These are phyloP conservation scores for Aureobasidium sp. DNA, from an alignment of 2,329 filamentous ascomycete genomes.

Conservation along the genomic window DNA sequence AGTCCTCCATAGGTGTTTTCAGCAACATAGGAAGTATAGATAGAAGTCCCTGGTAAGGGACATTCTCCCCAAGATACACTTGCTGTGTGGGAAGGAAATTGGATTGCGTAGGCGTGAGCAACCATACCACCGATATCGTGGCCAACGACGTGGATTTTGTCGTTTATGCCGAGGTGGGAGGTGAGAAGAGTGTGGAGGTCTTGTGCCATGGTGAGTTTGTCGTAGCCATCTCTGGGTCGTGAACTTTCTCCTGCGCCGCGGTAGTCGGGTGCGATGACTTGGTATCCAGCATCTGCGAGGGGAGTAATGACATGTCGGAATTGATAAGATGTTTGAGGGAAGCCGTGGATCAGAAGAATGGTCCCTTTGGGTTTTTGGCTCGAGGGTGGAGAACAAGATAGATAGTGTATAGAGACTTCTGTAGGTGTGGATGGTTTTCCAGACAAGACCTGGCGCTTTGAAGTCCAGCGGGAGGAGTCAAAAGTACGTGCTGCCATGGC, in stretches of 20 bases:
- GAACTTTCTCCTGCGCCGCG: constrained; percentile 34
- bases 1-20: constrained; percentile 22
- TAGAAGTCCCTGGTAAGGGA: constrained; percentile 33
- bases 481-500: not conserved
- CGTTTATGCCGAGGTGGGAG: constrained; percentile 28
- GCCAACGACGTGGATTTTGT: constrained; percentile 38
- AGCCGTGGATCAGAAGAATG: constrained; percentile 43
- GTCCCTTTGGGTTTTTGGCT: constrained; percentile 24
- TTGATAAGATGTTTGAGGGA: constrained; percentile 42
- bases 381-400: constrained; percentile 19
- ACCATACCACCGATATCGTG: constrained; percentile 46
- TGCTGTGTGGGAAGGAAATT: constrained; percentile 29
- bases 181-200: constrained; percentile 32
- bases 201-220: constrained; percentile 36
- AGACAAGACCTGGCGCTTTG: constrained; percentile 14
- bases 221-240: constrained; percentile 32
- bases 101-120: constrained; percentile 35
- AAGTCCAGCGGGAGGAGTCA: constrained; percentile 5
- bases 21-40: constrained; percentile 27
- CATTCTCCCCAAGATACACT: constrained; percentile 39
- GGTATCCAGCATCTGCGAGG: constrained; percentile 33
- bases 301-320: constrained; percentile 35
- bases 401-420: constrained; percentile 24
- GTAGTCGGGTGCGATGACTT: constrained; percentile 35
- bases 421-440: constrained; percentile 4